Conservation (phyloP, 164 flowering plant species). For the Aristolochia californica region DNA sequence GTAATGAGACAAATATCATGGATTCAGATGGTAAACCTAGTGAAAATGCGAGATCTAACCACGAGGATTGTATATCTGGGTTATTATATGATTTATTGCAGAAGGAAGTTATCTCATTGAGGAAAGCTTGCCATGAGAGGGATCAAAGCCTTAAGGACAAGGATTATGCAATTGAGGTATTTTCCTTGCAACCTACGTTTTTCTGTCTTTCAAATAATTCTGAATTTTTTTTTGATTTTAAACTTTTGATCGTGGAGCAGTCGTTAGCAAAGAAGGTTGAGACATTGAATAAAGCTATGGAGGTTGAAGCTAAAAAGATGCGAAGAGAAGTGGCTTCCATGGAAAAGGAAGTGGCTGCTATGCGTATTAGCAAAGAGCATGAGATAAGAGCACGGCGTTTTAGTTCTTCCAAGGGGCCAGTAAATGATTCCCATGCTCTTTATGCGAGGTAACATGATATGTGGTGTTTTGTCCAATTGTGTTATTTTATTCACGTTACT, state of each 20-base stretch:
- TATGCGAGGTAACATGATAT: constrained; percentile 31
- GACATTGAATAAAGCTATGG: constrained; percentile 65
- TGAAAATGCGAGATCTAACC: constrained; percentile 22
- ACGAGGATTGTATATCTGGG: constrained; percentile 52
- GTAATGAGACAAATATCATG: constrained; percentile 9
- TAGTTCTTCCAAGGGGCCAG: constrained; percentile 29
- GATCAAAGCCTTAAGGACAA: constrained; percentile 61
- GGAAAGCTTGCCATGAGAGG: constrained; percentile 58
- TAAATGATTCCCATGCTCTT: constrained; percentile 26
- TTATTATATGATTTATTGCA: constrained; percentile 53
- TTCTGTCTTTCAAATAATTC: neutral
- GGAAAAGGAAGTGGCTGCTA: constrained; percentile 65
- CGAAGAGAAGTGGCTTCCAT: constrained; percentile 56
- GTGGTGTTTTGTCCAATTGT: too few species aligned
- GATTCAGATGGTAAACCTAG: constrained; percentile 10
- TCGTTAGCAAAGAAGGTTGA: constrained; percentile 69
- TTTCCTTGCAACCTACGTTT: neutral
- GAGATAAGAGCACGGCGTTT: constrained; percentile 29
- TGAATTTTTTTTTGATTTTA: neutral
- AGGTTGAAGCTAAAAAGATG: constrained; percentile 66
- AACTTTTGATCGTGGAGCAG: constrained; percentile 20
- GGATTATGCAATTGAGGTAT: constrained; percentile 68
- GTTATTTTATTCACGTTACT: too few species aligned
- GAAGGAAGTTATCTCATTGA: constrained; percentile 50
- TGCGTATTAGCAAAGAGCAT: constrained; percentile 40